Conservation (phyloP, 2,329 filamentous ascomycete species). For the Camillea tinctor region DNA sequence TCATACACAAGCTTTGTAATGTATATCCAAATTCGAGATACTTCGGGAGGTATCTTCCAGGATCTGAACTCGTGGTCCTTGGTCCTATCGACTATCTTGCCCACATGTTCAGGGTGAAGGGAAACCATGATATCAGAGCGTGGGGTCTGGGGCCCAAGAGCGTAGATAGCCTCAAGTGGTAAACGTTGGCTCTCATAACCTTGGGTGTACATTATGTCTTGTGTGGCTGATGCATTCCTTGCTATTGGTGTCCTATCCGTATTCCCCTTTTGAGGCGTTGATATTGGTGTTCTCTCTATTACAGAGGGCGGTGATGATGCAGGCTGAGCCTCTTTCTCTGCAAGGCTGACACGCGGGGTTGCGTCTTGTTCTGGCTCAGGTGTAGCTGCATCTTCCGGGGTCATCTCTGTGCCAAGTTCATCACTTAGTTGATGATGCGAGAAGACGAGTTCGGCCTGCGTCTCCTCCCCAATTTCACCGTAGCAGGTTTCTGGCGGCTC, state of each 20-base stretch:
- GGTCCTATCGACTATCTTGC: conserved; percentile 46
- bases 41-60: conserved; percentile 54
- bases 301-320: conserved; percentile 4
- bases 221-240: conserved; percentile 13
- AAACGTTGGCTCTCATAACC: conserved; percentile 34
- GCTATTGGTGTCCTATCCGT: conserved; percentile 11
- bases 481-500: conserved; percentile 16
- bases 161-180: conserved; percentile 27
- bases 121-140: conserved; percentile 44
- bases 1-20: conserved; percentile 45
- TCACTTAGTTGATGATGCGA: conserved; percentile 11
- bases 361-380: not conserved
- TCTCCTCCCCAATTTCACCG: conserved; percentile 19
- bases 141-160: conserved; percentile 40
- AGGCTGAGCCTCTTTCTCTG: not conserved
- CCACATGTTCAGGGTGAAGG: conserved; percentile 58
- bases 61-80: conserved; percentile 56
- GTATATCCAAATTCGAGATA: conserved; percentile 64
- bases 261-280: conserved; percentile 8
- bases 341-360: not conserved
- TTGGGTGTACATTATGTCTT: conserved; percentile 26
- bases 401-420: conserved; percentile 7
- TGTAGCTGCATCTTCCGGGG: conserved; percentile 3
- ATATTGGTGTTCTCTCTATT: conserved; percentile 11
- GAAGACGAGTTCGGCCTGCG: conserved; percentile 22